These are phyloP conservation scores for Massariosphaeria phaeospora DNA, from an alignment of 495 filamentous ascomycete genomes.

Conservation along the genomic window DNA sequence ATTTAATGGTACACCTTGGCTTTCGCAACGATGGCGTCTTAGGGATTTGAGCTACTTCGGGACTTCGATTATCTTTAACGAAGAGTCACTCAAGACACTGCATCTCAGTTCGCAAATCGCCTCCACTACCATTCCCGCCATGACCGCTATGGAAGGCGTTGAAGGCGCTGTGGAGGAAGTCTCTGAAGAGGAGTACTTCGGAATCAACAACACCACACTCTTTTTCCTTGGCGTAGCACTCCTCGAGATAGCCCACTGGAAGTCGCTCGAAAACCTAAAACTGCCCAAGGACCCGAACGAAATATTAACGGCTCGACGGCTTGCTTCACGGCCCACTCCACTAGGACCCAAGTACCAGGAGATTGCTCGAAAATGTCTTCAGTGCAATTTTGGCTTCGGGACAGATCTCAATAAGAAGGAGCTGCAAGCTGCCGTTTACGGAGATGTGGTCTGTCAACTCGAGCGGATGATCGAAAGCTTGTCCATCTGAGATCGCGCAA, in stretches of 20 bases:
- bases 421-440: constrained; percentile 37
- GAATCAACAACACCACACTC: constrained; percentile 25
- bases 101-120: constrained; percentile 34
- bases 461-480: constrained; percentile 29
- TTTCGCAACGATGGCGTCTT: constrained; percentile 36
- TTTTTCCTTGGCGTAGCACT: constrained; percentile 24
- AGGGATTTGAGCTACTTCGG: constrained; percentile 38
- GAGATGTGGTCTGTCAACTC: constrained; percentile 41
- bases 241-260: constrained; percentile 18
- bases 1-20: constrained; percentile 41
- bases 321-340: constrained; percentile 16
- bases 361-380: constrained; percentile 40
- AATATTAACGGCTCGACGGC: constrained; percentile 36
- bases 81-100: constrained; percentile 26
- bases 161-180: background rate
- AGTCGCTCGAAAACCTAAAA: constrained; percentile 11
- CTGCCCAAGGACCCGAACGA: constrained; percentile 27
- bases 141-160: constrained; percentile 14
- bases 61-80: background rate
- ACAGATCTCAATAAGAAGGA: constrained; percentile 34
- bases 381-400: constrained; percentile 41
- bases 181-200: constrained; percentile 18
- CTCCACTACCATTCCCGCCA: background rate
- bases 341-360: constrained; percentile 32
- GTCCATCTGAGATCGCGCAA: background rate